These are phyloP conservation scores for Talaromyces proteolyticus DNA, from an alignment of 495 filamentous ascomycete genomes.

Conservation along the genomic window DNA sequence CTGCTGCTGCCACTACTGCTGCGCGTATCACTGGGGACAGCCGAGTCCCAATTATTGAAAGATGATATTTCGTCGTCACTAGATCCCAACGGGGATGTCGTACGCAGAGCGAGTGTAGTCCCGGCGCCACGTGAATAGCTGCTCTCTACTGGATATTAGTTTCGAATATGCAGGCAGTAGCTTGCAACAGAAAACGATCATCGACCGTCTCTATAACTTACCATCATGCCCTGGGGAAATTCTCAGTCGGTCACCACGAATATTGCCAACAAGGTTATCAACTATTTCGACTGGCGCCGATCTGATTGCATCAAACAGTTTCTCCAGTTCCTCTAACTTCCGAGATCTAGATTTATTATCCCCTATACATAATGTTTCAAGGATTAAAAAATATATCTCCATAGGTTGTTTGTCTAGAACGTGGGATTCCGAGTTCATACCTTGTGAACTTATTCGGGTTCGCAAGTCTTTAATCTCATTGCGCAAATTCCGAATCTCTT, in stretches of 20 bases:
- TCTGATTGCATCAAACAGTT: constrained; percentile 34
- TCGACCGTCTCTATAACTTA: not conserved
- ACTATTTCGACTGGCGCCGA: constrained; percentile 28
- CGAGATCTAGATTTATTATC: constrained; percentile 3
- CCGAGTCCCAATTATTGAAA: not conserved
- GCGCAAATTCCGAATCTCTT: constrained; percentile 37
- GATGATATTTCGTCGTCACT: not conserved
- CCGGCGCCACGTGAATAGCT: not conserved
- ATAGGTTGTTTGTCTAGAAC: no score
- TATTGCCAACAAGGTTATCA: constrained; percentile 26
- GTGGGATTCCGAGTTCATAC: constrained; percentile 24
- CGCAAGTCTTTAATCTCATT: constrained; percentile 31
- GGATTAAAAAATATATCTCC: no score
- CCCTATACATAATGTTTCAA: no score
- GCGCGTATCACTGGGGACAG: not conserved
- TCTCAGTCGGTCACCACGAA: constrained; percentile 13
- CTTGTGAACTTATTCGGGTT: constrained; percentile 19
- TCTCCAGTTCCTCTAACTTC: constrained; percentile 29
- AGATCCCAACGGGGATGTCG: not conserved
- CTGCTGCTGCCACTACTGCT: constrained; percentile 6
- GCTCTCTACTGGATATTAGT: no score
- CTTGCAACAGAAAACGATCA: not conserved
- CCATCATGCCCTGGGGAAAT: not conserved
- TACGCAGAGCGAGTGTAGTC: not conserved
- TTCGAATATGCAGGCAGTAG: no score